These are phyloP conservation scores for Maudiozyma humilis DNA, from an alignment of 1,139 yeast genomes.

Conservation along the genomic window DNA sequence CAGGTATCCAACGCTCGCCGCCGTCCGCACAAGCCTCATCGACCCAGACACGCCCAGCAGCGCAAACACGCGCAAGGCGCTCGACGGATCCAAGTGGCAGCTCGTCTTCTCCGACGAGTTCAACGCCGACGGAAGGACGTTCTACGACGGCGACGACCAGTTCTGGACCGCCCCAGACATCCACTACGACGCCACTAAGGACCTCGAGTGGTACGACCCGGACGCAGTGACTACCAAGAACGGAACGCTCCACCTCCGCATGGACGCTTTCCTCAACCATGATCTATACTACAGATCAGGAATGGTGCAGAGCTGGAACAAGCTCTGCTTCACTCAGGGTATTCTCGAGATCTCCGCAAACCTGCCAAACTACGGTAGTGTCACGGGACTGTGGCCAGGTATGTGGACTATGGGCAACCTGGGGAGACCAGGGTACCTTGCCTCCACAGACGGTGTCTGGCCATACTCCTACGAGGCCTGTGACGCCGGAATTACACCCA, in stretches of 20 bases:
- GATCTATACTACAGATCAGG: constrained; percentile 70
- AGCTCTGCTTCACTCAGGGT: constrained; percentile 75
- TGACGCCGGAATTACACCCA: constrained; percentile 86
- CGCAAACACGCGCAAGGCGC: constrained; percentile 40
- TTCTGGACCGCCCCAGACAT: constrained; percentile 72
- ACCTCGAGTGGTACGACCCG: constrained; percentile 84
- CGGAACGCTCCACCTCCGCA: constrained; percentile 55
- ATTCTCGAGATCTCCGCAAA: constrained; percentile 58
- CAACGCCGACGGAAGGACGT: constrained; percentile 73
- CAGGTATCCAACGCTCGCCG: constrained; percentile 50
- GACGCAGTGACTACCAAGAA: constrained; percentile 64
- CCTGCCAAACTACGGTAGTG: constrained; percentile 61
- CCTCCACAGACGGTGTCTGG: constrained; percentile 81
- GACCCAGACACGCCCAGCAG: constrained; percentile 72
- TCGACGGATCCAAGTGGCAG: constrained; percentile 55
- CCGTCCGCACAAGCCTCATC: constrained; percentile 53
- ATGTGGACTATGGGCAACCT: constrained; percentile 82
- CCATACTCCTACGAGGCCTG: constrained; percentile 77
- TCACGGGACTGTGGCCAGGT: constrained; percentile 84
- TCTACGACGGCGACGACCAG: constrained; percentile 77
- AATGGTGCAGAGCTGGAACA: constrained; percentile 81
- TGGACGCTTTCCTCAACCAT: constrained; percentile 71
- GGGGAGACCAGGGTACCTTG: constrained; percentile 75
- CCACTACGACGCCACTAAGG: constrained; percentile 71
- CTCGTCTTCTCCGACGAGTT: constrained; percentile 80